phyloP scores from a whole-genome alignment of 306 rosid genomes.

The Pueraria montana region DNA sequence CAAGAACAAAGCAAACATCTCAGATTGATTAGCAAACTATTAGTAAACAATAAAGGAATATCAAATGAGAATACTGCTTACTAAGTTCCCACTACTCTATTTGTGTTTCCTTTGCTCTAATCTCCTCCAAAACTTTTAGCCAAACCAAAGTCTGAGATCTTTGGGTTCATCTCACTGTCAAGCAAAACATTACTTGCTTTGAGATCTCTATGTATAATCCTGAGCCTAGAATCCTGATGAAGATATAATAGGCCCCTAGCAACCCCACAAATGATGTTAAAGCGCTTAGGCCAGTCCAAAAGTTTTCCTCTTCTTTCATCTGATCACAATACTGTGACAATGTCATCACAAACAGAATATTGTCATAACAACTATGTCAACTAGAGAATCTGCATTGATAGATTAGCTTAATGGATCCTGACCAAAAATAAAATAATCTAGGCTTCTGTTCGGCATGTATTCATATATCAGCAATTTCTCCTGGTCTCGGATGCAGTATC shows the following conservation, averaged over 20 bases:
- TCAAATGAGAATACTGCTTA: constrained; percentile 35
- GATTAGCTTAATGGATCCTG: too few species aligned
- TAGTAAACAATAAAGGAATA: neutral
- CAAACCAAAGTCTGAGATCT: constrained; percentile 52
- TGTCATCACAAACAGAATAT: neutral
- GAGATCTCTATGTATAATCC: too few species aligned
- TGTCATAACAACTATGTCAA: neutral
- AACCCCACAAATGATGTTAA: constrained; percentile 49
- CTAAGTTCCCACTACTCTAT: constrained; percentile 56
- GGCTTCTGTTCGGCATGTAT: too few species aligned
- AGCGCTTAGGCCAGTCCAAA: constrained; percentile 56
- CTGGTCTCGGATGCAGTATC: too few species aligned
- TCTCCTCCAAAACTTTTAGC: constrained; percentile 61
- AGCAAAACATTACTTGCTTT: constrained; percentile 59
- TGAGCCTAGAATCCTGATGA: constrained; percentile 56
- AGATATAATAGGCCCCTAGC: constrained; percentile 61
- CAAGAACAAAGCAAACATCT: neutral
- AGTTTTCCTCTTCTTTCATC: constrained; percentile 35
- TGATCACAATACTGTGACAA: neutral
- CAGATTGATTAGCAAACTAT: neutral
- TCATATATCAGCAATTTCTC: too few species aligned
- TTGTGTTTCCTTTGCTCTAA: constrained; percentile 56
- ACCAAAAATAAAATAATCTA: too few species aligned
- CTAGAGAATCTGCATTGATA: too few species aligned
- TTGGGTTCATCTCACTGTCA: constrained; percentile 47